These are phyloP conservation scores for Zygosaccharomyces pseudorouxii DNA, from an alignment of 805 yeast species.

Conservation along the genomic window DNA sequence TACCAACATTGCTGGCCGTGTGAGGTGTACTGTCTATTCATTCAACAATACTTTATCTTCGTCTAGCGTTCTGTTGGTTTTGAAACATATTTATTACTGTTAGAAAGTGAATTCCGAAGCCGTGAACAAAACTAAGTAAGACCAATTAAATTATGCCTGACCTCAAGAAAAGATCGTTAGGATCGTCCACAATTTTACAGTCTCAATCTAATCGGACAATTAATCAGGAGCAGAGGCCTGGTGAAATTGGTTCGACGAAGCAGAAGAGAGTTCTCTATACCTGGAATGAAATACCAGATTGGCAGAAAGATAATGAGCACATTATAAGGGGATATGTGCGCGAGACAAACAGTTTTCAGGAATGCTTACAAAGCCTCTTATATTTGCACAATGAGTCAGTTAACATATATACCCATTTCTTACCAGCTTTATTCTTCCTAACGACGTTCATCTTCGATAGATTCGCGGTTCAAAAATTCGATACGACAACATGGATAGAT, in stretches of 20 bases:
- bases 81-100: not conserved
- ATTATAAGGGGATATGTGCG: constrained; percentile 59
- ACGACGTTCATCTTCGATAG: constrained; percentile 26
- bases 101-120: too few relatives aligned
- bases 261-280: constrained; percentile 13
- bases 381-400: constrained; percentile 71
- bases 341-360: constrained; percentile 45
- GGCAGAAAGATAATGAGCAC: constrained; percentile 72
- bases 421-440: constrained; percentile 36
- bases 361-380: constrained; percentile 45
- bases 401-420: constrained; percentile 63
- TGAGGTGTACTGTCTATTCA: not conserved
- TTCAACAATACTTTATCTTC: not conserved
- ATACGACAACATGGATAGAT: constrained; percentile 41
- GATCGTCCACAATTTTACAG: not conserved
- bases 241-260: not conserved
- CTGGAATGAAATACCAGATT: constrained; percentile 54
- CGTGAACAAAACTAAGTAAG: too few relatives aligned
- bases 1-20: too few relatives aligned
- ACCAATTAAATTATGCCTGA: not conserved
- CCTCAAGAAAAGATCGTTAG: not conserved
- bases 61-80: not conserved
- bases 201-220: not conserved
- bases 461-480: constrained; percentile 36
- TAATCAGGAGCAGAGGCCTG: not conserved